A percentile compares a stretch with the other conserved stretches of the same genome.
Conservation (phyloP, 2,329 filamentous ascomycete species). For the Trichoderma simmonsii region DNA sequence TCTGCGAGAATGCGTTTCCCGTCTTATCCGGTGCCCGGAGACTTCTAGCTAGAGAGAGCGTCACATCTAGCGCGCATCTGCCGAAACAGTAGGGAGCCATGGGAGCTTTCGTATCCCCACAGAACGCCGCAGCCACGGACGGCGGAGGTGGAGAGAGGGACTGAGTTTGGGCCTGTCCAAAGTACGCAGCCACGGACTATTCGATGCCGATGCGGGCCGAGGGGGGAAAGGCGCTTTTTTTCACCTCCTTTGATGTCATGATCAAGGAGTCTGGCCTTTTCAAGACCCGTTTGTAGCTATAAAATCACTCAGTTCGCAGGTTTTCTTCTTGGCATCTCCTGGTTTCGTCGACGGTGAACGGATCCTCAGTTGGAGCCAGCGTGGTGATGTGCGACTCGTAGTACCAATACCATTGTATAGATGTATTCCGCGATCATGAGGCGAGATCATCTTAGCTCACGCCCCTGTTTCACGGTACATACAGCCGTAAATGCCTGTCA, state of each 20-base stretch:
- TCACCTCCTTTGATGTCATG: not conserved
- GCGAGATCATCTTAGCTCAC: not conserved
- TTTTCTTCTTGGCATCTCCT: not conserved
- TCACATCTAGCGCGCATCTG: not conserved
- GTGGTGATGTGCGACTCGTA: not conserved
- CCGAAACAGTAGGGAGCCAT: not conserved
- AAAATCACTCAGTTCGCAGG: not conserved
- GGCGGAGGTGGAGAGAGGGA: not conserved
- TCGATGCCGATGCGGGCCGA: constrained; percentile 1
- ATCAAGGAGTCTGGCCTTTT: not conserved
- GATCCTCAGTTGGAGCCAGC: not conserved
- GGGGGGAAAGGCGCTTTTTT: not conserved
- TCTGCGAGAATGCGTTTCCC: not conserved
- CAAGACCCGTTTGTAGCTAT: not conserved
- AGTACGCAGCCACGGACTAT: not conserved
- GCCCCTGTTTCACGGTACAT: not conserved
- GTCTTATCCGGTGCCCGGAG: constrained; percentile 2
- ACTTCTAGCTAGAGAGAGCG: not conserved
- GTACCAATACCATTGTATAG: not conserved
- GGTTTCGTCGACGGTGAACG: not conserved
- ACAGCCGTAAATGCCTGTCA: not conserved
- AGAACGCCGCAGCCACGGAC: not conserved
- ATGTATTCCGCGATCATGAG: not conserved
- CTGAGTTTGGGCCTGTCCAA: not conserved
- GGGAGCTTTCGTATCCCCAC: not conserved